A percentile compares a stretch with the other conserved stretches of the same genome.
These are phyloP conservation scores for Podaxis sp. DNA, from an alignment of 768 basidiomycete species.

Conservation along the genomic window DNA sequence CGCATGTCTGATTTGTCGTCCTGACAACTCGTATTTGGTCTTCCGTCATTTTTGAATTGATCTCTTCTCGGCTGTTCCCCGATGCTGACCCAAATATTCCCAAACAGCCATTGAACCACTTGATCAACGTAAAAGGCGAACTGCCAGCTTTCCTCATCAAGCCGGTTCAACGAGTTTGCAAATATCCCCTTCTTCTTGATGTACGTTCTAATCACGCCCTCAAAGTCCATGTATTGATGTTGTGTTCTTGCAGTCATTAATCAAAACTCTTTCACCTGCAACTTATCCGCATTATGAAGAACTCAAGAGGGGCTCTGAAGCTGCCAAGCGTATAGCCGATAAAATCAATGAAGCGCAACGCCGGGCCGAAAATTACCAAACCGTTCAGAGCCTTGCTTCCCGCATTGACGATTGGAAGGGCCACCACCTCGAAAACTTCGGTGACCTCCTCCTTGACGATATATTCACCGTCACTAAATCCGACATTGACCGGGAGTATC, in stretches of 20 bases:
- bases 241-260: constrained; percentile 51
- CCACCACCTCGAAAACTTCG: constrained; percentile 92
- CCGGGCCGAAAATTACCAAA: constrained; percentile 86
- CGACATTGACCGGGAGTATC: constrained; percentile 95
- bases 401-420: constrained; percentile 99
- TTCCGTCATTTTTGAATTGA: constrained; percentile 7
- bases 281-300: constrained; percentile 77
- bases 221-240: constrained; percentile 14
- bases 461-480: constrained; percentile 95
- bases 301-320: constrained; percentile 77
- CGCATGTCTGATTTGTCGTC: constrained; percentile 24
- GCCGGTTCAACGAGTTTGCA: constrained; percentile 97
- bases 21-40: constrained; percentile 28
- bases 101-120: constrained; percentile 71
- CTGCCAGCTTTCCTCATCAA: constrained; percentile 97
- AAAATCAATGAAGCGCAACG: constrained; percentile 96
- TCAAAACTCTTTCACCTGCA: constrained; percentile 63
- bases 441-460: constrained; percentile 91
- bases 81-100: constrained; percentile 37
- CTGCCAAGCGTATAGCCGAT: constrained; percentile 91
- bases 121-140: constrained; percentile 90
- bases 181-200: constrained; percentile 93
- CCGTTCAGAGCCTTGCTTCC: constrained; percentile 78
- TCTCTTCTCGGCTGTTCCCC: constrained; percentile 26
- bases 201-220: constrained; percentile 43